Base-by-base conservation (phyloP, 192 early-diverging fungal genomes). In the Coemansia sp. region DNA sequence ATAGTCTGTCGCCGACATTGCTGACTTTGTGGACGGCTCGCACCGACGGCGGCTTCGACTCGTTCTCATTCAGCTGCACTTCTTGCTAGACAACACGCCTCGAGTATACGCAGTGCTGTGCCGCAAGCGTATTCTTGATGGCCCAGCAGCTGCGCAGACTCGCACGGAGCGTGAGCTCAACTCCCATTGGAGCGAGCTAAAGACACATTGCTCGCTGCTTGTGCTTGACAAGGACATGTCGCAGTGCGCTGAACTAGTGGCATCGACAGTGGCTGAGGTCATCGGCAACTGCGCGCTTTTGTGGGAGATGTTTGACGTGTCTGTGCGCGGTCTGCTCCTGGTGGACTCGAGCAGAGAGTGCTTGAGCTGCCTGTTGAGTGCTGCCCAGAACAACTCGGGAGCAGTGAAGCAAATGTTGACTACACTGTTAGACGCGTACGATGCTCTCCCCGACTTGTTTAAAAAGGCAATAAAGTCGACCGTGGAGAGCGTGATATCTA, bases 41-140 rank as follows among this genome's bases (percentile, higher is more conserved):
- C 35, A 53, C 7, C 55, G 77, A 51, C 68, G 77, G 51, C 77
- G 68, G 14, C 45, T 79, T 43, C 72, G 69, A n/a, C 62, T 79
- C 20, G 77, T 79, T 11, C 65, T 79, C 24, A 61, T 64, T 0
- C 77, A 79, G 65, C 65, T 79, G 14, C 59, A 79, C 37, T 69
- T 57, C 9, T 59, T 79, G 31, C 23, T 79, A 24, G 72, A 74
- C 21, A 63, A 56, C n/a, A 60, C 71, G 14, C 77, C 77, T 46
- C 53, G 31, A 38, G 62, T 79, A 40, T 79, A 79, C 46, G 65
- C 60, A 59, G 23, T 74, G 16, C 59, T 79, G 2, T 68, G 68
- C 33, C 62, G 40, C 40, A 79, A 79, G 38, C 68, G 53, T 18
- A 56, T 57, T 34, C 51, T 79, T 35, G 58, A 68, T 24, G 56